Evolutionary conservation across 225 moss, liverwort and hornwort genomes (phyloP).

Genomic region (Anthoceros angustus): DNA sequence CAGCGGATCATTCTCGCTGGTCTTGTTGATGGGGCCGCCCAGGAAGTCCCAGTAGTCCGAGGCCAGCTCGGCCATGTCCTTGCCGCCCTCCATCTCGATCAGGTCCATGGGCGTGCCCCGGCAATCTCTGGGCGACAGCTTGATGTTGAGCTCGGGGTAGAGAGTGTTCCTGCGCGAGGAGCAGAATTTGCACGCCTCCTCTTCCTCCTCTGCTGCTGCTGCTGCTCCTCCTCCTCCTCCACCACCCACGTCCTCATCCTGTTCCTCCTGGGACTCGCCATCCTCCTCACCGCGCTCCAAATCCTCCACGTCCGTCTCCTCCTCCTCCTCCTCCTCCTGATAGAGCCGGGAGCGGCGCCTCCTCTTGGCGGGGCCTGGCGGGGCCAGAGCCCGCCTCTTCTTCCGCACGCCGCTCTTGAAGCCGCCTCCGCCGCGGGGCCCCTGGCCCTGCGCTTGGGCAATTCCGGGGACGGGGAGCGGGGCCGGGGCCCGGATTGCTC

Average conservation of each 20-base stretch:
- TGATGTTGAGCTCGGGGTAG: neutral
- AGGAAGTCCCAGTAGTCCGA: neutral
- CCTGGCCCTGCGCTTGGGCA: neutral
- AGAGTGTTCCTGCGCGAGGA: neutral
- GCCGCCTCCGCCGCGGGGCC: neutral
- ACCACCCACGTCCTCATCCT: neutral
- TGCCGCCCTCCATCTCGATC: neutral
- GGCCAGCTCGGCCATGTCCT: neutral
- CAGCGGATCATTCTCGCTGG: neutral
- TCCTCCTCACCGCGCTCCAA: neutral
- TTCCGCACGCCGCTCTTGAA: neutral
- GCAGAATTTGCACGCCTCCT: neutral
- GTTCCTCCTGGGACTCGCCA: neutral
- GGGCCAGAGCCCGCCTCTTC: neutral
- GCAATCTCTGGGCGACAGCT: neutral
- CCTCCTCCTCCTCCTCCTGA: neutral
- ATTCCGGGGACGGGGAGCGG: neutral
- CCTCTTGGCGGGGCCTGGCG: neutral
- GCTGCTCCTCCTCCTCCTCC: neutral
- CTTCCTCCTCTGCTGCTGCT: constrained; percentile 4
- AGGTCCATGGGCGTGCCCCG: neutral
- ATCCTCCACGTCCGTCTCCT: neutral
- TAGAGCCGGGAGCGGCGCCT: neutral
- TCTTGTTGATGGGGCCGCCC: neutral
- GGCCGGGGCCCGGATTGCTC: neutral